A percentile compares a stretch with the other conserved stretches of the same genome.
Evolutionary conservation across 1,284 basidiomycete genomes (phyloP).

Genomic region (Sanghuangporus sanghuang): DNA sequence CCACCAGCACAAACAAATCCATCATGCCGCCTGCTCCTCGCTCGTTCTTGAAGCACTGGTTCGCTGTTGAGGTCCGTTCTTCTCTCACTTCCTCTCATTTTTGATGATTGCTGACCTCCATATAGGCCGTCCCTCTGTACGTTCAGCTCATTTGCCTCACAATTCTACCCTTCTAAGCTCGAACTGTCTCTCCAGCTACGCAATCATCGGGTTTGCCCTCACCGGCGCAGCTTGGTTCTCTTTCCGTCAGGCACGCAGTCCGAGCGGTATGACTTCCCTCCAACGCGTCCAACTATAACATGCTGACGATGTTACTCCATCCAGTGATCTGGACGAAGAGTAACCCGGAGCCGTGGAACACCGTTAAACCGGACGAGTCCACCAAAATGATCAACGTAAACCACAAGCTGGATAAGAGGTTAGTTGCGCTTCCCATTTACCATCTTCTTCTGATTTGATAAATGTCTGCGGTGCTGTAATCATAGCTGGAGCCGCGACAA

Average conservation of each 20-base stretch:
- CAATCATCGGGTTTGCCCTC: conserved; percentile 61
- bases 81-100: not conserved
- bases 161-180: conserved; percentile 11
- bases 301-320: not conserved
- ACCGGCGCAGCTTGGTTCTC: conserved; percentile 70
- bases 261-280: conserved; percentile 46
- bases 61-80: conserved; percentile 66
- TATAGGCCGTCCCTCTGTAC: conserved; percentile 75
- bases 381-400: conserved; percentile 66
- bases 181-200: conserved; percentile 45
- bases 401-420: conserved; percentile 72
- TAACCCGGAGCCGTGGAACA: conserved; percentile 80
- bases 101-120: not conserved
- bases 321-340: conserved; percentile 74
- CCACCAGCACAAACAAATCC: not conserved
- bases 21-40: not conserved
- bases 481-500: conserved; percentile 67
- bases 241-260: conserved; percentile 63
- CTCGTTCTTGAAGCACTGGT: conserved; percentile 69
- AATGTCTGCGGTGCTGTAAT: conserved; percentile 10
- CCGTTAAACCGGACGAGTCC: conserved; percentile 63
- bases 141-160: conserved; percentile 23
- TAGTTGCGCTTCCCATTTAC: conserved; percentile 17
- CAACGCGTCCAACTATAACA: not conserved
- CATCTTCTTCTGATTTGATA: conserved; percentile 4